Base-by-base conservation (phyloP, 306 rosid genomes). In the Quercus agrifolia region DNA sequence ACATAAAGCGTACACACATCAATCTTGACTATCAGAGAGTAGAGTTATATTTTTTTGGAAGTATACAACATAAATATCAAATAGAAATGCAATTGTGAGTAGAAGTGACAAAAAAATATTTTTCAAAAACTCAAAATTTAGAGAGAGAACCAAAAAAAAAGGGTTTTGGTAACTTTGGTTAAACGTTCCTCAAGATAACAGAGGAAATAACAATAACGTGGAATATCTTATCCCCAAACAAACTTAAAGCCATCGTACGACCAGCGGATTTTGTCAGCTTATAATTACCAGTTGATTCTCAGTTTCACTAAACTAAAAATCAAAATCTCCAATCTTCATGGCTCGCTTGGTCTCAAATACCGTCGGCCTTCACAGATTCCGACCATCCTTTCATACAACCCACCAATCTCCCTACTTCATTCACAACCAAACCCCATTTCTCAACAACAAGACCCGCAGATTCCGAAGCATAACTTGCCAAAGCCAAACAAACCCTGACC, bases 341-440 rank as follows among this genome's bases (percentile, higher is more conserved):
- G 90, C 91, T 87, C 92, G 91, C 31, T 33, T 91, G 77, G 91
- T 91, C 73, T 74, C 94, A 11, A 85, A 86, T 72, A 86, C 93
- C 64, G 75, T 92, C 63, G 78, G 77, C 21, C 86, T 92, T 83
- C 92, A 89, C 71, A 87, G 91, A 70, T 81, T 88, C 81, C 92
- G 84, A 55, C 90, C 97, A 76, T 72, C 63, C 58, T 66, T 87
- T 38, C 91, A 54, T 41, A 41, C 46, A 44, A 70, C 79, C 27
- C 75, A 81, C 80, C 88, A 71, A 56, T 38, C 87, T 66, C 67
- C 79, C 19, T 88, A 73, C 23, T 52, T 56, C 67, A 54, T 59
- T 30, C 38, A 51, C 17, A 15, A 75, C 17, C 54, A 49, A 69
- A 44, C 80, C 77, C 72, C 82, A 27, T 61, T 41, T 18, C 86